phyloP scores from a whole-genome alignment of 345 rosid genomes.

The Brassica rapa region DNA sequence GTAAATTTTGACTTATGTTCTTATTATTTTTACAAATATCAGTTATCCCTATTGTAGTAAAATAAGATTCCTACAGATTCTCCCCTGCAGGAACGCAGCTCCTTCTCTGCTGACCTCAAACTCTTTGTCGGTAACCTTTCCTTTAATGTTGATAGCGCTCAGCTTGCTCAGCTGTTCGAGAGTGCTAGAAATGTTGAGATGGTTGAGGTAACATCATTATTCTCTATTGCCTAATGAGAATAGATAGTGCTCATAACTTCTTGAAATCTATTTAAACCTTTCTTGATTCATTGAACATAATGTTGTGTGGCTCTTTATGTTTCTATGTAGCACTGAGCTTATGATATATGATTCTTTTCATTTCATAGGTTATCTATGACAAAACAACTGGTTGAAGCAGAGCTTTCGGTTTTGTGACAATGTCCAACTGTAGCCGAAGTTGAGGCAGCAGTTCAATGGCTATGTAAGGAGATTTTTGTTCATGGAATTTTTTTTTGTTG shows the following conservation, averaged over 20 bases:
- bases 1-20: background rate
- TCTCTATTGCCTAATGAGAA: too few relatives aligned
- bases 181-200: slow-evolving; percentile 83
- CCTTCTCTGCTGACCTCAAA: slow-evolving; percentile 71
- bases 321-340: too few relatives aligned
- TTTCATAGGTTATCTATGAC: slow-evolving; percentile 83
- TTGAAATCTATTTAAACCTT: background rate
- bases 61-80: background rate
- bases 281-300: too few relatives aligned
- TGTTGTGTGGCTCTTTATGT: slow-evolving; percentile 10
- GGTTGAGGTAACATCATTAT: slow-evolving; percentile 67
- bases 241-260: background rate
- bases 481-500: too few relatives aligned
- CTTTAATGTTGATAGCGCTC: slow-evolving; percentile 78
- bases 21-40: too few relatives aligned
- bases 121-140: slow-evolving; percentile 97
- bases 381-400: slow-evolving; percentile 53
- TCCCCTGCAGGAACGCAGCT: slow-evolving; percentile 41
- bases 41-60: too few relatives aligned
- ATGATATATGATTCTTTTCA: too few relatives aligned
- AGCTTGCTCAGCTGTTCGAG: slow-evolving; percentile 85
- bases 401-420: too few relatives aligned
- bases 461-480: too few relatives aligned
- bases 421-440: too few relatives aligned
- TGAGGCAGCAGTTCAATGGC: too few relatives aligned